Conservation (phyloP, 805 yeast genomes). For the Zygosaccharomyces pseudorouxii region DNA sequence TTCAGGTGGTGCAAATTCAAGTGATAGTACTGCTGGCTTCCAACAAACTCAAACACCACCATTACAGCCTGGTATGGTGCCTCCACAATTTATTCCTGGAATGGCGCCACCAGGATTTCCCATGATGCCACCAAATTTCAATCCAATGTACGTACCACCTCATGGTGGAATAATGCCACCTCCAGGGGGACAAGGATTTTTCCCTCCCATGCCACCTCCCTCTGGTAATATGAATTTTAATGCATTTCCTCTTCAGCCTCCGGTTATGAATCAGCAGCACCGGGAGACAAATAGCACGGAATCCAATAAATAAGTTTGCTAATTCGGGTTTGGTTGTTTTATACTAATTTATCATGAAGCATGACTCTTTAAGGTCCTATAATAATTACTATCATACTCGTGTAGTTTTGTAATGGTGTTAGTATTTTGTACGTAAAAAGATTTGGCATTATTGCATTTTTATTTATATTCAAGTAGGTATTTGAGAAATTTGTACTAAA, state of each 20-base stretch:
- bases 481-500: conserved; percentile 46
- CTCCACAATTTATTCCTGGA: conserved; percentile 26
- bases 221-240: conserved; percentile 11
- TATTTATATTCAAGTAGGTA: not conserved
- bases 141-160: conserved; percentile 21
- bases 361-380: not conserved
- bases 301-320: conserved; percentile 8
- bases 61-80: conserved; percentile 16
- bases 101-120: conserved; percentile 33
- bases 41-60: conserved; percentile 7
- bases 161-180: conserved; percentile 23
- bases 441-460: not conserved
- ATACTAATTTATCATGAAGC: conserved; percentile 7
- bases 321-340: conserved; percentile 4
- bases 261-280: conserved; percentile 4
- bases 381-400: not conserved
- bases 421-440: not conserved
- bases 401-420: not conserved
- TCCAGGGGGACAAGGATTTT: conserved; percentile 19
- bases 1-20: not conserved
- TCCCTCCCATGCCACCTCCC: conserved; percentile 22
- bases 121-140: conserved; percentile 24
- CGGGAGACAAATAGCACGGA: conserved; percentile 1
- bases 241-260: conserved; percentile 11
- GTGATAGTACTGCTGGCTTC: not conserved